Conservation (phyloP, 169 alveolate species). For the Cryptosporidium sp. region DNA sequence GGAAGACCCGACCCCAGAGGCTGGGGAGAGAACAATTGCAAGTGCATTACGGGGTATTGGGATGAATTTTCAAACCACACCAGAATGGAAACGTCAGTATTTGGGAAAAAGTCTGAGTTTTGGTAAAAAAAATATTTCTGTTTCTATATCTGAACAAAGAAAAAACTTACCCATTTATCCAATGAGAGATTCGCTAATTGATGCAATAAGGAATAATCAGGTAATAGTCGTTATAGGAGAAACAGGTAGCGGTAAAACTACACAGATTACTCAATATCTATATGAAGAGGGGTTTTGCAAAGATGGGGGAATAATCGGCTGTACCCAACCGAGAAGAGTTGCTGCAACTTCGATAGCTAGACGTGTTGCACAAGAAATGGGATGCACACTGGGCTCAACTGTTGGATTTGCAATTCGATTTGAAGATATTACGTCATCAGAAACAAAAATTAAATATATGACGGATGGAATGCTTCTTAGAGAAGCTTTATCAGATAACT, state of each 20-base stretch:
- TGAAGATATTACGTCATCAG: constrained; percentile 96
- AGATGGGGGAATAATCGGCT: constrained; percentile 92
- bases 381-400: constrained; percentile 97
- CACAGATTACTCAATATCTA: constrained; percentile 96
- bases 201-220: constrained; percentile 91
- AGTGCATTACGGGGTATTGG: constrained; percentile 82
- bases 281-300: constrained; percentile 93
- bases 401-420: constrained; percentile 97
- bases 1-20: constrained; percentile 92
- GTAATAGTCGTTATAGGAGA: constrained; percentile 98
- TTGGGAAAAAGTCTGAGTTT: constrained; percentile 83
- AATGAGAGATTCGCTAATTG: constrained; percentile 90
- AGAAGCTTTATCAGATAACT: constrained; percentile 95
- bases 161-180: constrained; percentile 95
- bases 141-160: constrained; percentile 92
- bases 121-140: constrained; percentile 80
- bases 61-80: constrained; percentile 82
- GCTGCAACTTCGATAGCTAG: constrained; percentile 98
- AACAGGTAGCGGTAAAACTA: constrained; percentile 99
- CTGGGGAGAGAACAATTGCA: constrained; percentile 91
- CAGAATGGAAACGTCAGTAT: constrained; percentile 91
- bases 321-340: constrained; percentile 99
- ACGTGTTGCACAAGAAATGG: constrained; percentile 98
- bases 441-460: constrained; percentile 98
- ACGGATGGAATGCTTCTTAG: constrained; percentile 99